Percentiles rank a stretch among this genome's conserved stretches.
phyloP scores from a whole-genome alignment of 2,329 filamentous ascomycete genomes.

The Apiospora koreana region DNA sequence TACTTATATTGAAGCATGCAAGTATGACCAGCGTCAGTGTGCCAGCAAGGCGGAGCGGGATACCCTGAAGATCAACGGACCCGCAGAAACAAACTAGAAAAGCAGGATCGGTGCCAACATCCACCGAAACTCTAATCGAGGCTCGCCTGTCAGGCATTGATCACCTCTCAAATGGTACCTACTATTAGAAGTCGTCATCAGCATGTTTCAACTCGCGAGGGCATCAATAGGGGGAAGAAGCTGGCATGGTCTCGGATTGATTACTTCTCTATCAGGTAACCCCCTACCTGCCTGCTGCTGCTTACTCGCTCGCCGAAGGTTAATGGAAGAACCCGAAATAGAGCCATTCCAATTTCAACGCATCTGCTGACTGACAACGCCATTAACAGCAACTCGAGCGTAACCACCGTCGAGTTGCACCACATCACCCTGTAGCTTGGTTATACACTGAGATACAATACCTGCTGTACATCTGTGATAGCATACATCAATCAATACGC shows the following conservation, averaged over 20 bases:
- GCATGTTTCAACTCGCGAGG: background rate
- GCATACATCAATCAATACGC: background rate
- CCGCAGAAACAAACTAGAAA: background rate
- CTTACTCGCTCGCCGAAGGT: background rate
- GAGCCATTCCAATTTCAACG: background rate
- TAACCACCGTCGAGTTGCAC: background rate
- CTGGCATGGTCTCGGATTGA: background rate
- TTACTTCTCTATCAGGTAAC: background rate
- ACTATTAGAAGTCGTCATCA: background rate
- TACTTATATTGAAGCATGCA: background rate
- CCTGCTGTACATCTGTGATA: background rate
- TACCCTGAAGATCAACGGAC: constrained; percentile 7
- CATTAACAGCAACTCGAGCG: background rate
- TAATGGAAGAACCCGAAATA: background rate
- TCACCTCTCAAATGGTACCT: background rate
- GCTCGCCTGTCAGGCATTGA: background rate
- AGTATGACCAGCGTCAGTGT: background rate
- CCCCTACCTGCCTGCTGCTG: background rate
- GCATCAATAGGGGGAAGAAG: background rate
- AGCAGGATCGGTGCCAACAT: constrained; percentile 8
- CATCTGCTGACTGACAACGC: constrained; percentile 5
- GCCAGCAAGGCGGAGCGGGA: background rate
- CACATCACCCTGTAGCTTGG: background rate
- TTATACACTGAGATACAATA: background rate
- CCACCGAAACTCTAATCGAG: constrained; percentile 3